phyloP scores from a whole-genome alignment of 2,329 filamentous ascomycete genomes.

The Aotearoamyces nothofagi region DNA sequence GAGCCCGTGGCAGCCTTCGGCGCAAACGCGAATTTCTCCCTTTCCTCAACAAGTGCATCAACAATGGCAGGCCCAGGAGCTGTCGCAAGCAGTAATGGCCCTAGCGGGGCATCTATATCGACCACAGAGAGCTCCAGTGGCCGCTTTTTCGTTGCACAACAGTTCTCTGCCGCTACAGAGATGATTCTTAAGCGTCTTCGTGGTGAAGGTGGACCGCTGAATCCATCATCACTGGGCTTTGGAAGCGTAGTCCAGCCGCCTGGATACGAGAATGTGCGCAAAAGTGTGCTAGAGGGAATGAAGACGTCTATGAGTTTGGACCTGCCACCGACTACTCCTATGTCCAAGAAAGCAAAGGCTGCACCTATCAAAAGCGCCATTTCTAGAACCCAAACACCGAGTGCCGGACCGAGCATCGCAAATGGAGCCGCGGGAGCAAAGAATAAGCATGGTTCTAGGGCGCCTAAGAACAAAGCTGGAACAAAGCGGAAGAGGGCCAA shows the following conservation, averaged over 20 bases:
- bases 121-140: no score
- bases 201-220: constrained; percentile 8
- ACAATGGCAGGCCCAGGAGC: not conserved
- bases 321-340: constrained; percentile 12
- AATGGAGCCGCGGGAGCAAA: constrained; percentile 1
- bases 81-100: not conserved
- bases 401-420: constrained; percentile 6
- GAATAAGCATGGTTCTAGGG: constrained; percentile 1
- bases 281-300: constrained; percentile 19
- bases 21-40: not conserved
- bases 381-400: constrained; percentile 3
- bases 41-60: not conserved
- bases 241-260: constrained; percentile 11
- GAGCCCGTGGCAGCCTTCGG: not conserved
- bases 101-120: no score
- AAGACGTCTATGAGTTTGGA: constrained; percentile 21
- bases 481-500: constrained; percentile 17
- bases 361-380: not conserved
- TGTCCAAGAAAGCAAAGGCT: constrained; percentile 1
- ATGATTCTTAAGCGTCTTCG: constrained; percentile 22
- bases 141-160: no score
- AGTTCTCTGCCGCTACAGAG: constrained; percentile 21
- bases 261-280: constrained; percentile 20
- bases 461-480: constrained; percentile 8
- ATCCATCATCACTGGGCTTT: constrained; percentile 11